Evolutionary conservation across 805 yeast species (phyloP).

Genomic region (Yarrowia sp.): DNA sequence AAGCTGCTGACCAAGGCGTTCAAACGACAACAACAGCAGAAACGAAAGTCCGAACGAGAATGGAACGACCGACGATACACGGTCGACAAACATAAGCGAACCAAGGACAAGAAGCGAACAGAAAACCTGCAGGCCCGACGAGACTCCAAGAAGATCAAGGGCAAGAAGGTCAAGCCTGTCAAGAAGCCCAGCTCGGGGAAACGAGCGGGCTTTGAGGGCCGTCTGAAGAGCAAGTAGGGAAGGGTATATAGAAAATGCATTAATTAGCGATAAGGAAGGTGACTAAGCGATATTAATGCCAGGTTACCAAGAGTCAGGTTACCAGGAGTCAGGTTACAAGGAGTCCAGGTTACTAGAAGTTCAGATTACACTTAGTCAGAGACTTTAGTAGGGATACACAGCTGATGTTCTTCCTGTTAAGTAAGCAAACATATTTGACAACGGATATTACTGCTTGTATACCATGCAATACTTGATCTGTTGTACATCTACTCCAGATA

Average conservation of each 20-base stretch:
- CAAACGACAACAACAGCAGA: conserved; percentile 75
- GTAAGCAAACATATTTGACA: too few relatives aligned
- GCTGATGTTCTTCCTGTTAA: too few relatives aligned
- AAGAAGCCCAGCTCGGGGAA: conserved; percentile 46
- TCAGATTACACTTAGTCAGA: too few relatives aligned
- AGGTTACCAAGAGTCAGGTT: too few relatives aligned
- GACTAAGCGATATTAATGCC: too few relatives aligned
- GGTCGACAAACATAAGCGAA: conserved; percentile 70
- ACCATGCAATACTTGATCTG: too few relatives aligned
- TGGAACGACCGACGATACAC: conserved; percentile 87
- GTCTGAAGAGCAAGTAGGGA: conserved; percentile 8
- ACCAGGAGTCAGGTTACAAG: too few relatives aligned
- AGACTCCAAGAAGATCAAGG: conserved; percentile 78
- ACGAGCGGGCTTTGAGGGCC: conserved; percentile 92
- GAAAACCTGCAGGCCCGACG: conserved; percentile 82
- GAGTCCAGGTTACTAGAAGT: too few relatives aligned
- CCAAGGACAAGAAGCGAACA: conserved; percentile 82
- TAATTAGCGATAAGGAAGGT: too few relatives aligned
- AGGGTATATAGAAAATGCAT: neutral
- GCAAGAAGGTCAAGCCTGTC: conserved; percentile 63
- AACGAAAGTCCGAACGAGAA: conserved; percentile 81
- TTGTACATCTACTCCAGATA: too few relatives aligned
- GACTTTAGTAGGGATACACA: too few relatives aligned
- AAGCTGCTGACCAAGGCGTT: conserved; percentile 79
- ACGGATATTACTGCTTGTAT: too few relatives aligned